Base-by-base conservation (phyloP, 371 early-diverging fungal genomes). In the Mucor sp. region DNA sequence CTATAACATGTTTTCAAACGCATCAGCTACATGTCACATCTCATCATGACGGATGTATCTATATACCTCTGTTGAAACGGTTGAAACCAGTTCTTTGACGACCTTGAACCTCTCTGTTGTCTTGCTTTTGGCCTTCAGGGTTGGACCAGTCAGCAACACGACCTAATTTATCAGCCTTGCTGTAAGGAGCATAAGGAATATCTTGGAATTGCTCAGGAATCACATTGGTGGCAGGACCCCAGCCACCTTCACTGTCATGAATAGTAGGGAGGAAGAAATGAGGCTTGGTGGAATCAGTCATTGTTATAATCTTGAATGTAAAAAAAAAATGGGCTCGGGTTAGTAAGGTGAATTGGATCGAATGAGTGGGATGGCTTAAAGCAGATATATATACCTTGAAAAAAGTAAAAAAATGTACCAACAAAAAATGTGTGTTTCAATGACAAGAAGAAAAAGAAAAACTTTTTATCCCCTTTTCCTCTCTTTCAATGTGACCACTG, bases 101-200 rank as follows among this genome's bases (percentile, higher is more conserved):
- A 19, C 81, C 76, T 9, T 70, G 67, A 35, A 60, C 72, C 62
- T 81, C 83, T 65, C 83, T 81, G 77, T 90, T 87, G 56, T 87
- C 90, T 70, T 87, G 85, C 68, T 85, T 89, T 68, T 90, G 91
- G 27, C 82, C 85, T 69, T 87, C 88, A 62, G 86, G 86, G 19
- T 85, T 78, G 62, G 90, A 89, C 96, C 97, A 97, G 83, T 97
- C 95, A 66, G 98, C 97, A 43, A 93, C 90, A 73, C 93, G 91
- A 60, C 96, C 96, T 12, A 99, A 83, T 71, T 95, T 94, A 79
- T 99, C 99, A 41, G 91, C 87, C 85, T 97, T 97, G 65, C 93
- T 93, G 88, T 90, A 99, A 48, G 97, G 97, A 32, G 95, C 92
- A 81, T 95, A 99, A 15, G 99, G 99, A 69, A 99, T 93, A 70